phyloP scores from a whole-genome alignment of 192 early-diverging fungal genomes.

The Lobosporangium transversale region DNA sequence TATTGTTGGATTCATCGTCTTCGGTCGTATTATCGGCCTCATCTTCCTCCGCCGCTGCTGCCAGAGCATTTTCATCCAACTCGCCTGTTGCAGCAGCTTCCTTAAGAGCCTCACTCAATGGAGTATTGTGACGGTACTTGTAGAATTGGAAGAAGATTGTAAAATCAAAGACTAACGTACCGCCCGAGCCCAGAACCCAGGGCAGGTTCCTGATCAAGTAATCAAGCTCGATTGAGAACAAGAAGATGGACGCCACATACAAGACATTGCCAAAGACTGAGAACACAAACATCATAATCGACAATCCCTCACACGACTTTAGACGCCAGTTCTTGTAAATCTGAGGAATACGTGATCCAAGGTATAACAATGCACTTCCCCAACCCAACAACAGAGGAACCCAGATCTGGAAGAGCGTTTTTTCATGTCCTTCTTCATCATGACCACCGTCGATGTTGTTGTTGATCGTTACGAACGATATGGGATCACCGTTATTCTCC shows the following conservation, averaged over 20 bases:
- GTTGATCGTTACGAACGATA: too few relatives aligned
- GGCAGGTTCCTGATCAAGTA: constrained; percentile 76
- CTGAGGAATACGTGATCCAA: constrained; percentile 81
- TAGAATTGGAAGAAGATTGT: constrained; percentile 78
- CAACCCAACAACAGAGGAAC: constrained; percentile 79
- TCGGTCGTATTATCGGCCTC: background rate
- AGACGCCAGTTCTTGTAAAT: constrained; percentile 81
- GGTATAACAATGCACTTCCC: constrained; percentile 75
- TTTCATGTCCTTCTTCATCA: constrained; percentile 12
- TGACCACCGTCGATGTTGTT: too few relatives aligned
- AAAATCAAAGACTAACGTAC: constrained; percentile 82
- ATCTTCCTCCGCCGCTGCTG: constrained; percentile 22
- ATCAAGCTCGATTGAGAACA: constrained; percentile 71
- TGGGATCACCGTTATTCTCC: too few relatives aligned
- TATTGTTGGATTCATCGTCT: constrained; percentile 3
- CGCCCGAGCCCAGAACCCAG: constrained; percentile 80
- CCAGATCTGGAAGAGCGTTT: constrained; percentile 22
- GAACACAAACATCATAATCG: constrained; percentile 86
- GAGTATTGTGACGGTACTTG: constrained; percentile 57
- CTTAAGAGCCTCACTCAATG: constrained; percentile 46
- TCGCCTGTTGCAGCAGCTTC: constrained; percentile 41
- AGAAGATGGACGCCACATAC: constrained; percentile 77
- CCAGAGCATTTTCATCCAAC: constrained; percentile 36
- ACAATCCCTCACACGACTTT: constrained; percentile 81
- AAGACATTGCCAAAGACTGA: constrained; percentile 80